phyloP scores from a whole-genome alignment of 2,329 filamentous ascomycete species.

The Ophiostoma piceae region DNA sequence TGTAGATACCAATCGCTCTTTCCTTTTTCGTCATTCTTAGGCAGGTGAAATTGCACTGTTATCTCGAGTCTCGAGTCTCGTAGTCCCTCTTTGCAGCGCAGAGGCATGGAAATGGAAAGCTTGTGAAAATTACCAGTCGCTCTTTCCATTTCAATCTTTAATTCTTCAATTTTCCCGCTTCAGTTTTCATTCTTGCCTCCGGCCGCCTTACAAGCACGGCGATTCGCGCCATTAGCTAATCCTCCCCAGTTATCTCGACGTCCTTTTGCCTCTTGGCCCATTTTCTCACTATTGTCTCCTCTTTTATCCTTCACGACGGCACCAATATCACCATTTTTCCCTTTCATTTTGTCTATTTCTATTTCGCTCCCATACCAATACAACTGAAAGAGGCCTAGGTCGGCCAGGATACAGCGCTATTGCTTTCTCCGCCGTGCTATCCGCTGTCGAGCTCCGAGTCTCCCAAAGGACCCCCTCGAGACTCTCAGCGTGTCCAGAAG shows the following conservation, averaged over 20 bases:
- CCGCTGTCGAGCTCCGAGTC: background rate
- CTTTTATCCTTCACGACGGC: background rate
- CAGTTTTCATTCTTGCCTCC: background rate
- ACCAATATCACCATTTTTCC: background rate
- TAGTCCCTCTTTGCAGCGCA: background rate
- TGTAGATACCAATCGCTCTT: background rate
- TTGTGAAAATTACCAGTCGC: background rate
- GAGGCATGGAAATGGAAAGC: background rate
- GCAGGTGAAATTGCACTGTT: background rate
- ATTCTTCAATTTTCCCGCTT: background rate
- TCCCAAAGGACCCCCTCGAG: background rate
- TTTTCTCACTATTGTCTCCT: background rate
- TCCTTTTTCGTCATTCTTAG: slow-evolving; percentile 9
- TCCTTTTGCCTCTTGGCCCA: slow-evolving; percentile 5
- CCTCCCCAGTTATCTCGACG: slow-evolving; percentile 2
- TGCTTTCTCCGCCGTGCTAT: slow-evolving; percentile 4
- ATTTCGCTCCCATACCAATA: slow-evolving; percentile 1
- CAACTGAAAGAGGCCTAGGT: slow-evolving; percentile 4
- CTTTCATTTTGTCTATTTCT: background rate
- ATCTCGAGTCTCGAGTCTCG: background rate
- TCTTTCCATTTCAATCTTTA: background rate
- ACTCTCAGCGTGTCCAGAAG: background rate
- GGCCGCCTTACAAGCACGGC: background rate
- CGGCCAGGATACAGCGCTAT: background rate
- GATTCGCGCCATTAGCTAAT: background rate